A percentile compares a stretch with the other conserved stretches of the same genome.
phyloP scores from a whole-genome alignment of 2,329 filamentous ascomycete species.

The Macroventuria anomochaeta region DNA sequence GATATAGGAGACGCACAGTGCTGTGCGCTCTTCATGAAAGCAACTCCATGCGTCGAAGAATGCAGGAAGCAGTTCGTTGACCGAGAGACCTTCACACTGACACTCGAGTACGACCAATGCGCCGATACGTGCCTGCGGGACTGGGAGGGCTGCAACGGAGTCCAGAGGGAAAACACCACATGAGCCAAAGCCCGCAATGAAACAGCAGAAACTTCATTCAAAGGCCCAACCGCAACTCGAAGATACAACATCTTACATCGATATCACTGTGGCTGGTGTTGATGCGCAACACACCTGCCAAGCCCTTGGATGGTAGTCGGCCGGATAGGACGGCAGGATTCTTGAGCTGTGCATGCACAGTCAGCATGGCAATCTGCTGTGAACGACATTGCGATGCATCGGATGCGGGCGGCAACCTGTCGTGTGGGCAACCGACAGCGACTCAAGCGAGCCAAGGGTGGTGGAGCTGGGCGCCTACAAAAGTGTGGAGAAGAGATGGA shows the following conservation, averaged over 20 bases:
- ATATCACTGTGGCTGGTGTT: conserved; percentile 2
- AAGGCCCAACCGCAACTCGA: not conserved
- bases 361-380: conserved; percentile 7
- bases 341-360: conserved; percentile 1
- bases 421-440: not conserved
- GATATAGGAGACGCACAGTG: conserved; percentile 33
- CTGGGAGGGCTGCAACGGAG: conserved; percentile 3
- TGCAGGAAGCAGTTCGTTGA: conserved; percentile 35
- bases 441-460: not conserved
- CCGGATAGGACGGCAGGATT: conserved; percentile 14
- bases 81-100: conserved; percentile 33
- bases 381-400: not conserved
- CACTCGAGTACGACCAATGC: conserved; percentile 39
- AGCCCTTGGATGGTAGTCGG: conserved; percentile 14
- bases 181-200: not conserved
- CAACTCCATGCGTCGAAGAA: conserved; percentile 37
- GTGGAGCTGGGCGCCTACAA: conserved; percentile 8
- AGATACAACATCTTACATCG: not conserved
- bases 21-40: conserved; percentile 34
- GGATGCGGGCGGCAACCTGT: not conserved
- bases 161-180: not conserved
- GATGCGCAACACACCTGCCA: conserved; percentile 6
- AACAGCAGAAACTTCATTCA: not conserved
- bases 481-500: conserved; percentile 8
- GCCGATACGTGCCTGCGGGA: conserved; percentile 16